Base-by-base conservation (phyloP, 176 grass and related monocot genomes). In the Saccharum spontaneum region DNA sequence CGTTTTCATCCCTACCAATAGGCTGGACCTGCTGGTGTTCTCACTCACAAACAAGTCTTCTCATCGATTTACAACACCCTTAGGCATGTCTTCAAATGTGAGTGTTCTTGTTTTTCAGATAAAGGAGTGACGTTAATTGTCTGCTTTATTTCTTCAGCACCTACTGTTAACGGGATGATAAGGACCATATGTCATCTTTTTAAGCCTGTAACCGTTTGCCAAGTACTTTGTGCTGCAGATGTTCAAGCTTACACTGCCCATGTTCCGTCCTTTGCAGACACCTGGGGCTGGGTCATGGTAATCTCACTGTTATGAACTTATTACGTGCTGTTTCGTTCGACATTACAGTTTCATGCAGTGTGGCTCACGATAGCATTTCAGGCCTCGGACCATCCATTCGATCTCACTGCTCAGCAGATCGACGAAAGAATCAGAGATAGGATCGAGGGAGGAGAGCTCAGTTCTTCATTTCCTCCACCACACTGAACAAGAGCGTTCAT, bases 211-310 rank as follows among this genome's bases (percentile, higher is more conserved):
- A 55, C 52, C 52, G 52, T 57, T 57, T 57, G 18, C 18, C 52
- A 3, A 22, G 22, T 57, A 22, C 6, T 4, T 55, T 26, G 28
- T 55, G 60, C 24, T 7, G 33, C 85, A 92, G 94, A 90, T 92
- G 94, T 97, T 17, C 55, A 86, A 73, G 91, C 91, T 7, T 97
- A 94, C 72, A 92, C 94, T 9, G 87, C 94, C 22, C 91, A 97
- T 79, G 86, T 97, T 49, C 91, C 94, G 46, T 97, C 94, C 17
- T 97, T 92, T 33, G 92, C 87, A 9, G 94, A 97, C 76, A 94
- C 92, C 75, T 97, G 94, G 92, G 94, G 92, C 24, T 94, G 94
- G 94, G 87, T 97, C 10, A 97, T 97, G 92, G 92, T 97, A 87
- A 59, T 59, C 8, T 59, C 20, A n/a, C 39, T 66, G 15, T 8